A percentile compares a stretch with the other conserved stretches of the same genome.
Conservation (phyloP, 176 grass and related monocot genomes). For the Ananas comosus region DNA sequence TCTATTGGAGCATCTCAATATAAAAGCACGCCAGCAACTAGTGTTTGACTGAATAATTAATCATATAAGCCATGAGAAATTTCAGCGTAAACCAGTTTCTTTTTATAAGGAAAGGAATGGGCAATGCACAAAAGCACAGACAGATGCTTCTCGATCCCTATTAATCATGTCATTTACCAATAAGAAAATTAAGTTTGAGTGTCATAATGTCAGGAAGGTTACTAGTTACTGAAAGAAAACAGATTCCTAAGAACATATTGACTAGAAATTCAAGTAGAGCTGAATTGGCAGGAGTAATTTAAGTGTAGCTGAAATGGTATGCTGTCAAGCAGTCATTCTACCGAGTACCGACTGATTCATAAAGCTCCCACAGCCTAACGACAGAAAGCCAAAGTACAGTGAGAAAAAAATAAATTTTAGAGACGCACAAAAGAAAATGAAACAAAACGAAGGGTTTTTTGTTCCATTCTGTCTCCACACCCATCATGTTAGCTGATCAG, state of each 20-base stretch:
- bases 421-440: not conserved
- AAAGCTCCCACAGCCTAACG: not conserved
- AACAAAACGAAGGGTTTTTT: not conserved
- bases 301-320: too few relatives aligned
- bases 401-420: not conserved
- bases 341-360: not conserved
- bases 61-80: not conserved
- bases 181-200: not conserved
- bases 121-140: not conserved
- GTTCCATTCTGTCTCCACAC: not conserved
- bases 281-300: not conserved
- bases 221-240: not conserved
- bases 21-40: too few relatives aligned
- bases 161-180: not conserved
- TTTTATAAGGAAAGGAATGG: not conserved
- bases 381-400: not conserved
- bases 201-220: not conserved
- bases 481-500: not conserved
- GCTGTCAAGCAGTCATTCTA: too few relatives aligned
- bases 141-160: not conserved
- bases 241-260: not conserved
- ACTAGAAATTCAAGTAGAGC: not conserved
- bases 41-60: not conserved
- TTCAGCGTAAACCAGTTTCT: not conserved
- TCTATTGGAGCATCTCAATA: too few relatives aligned